Base-by-base conservation (phyloP, 495 filamentous ascomycete species). In the Clavariopsis aquatica region DNA sequence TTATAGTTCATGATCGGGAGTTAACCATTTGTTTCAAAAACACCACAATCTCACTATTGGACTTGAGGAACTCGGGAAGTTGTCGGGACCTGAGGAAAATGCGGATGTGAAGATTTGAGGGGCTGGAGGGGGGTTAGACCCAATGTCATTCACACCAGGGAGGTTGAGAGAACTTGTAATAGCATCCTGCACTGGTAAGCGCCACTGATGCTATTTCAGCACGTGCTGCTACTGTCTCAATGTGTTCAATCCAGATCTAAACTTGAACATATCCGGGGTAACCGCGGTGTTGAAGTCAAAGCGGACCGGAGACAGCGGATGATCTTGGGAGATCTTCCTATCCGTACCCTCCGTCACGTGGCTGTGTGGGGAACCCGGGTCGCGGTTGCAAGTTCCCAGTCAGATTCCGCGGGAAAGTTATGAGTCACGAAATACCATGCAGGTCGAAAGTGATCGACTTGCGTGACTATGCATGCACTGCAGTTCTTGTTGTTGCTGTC, bases 361-460 rank as follows among this genome's bases (percentile, higher is more conserved):
- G 38, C 38, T 41, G 9, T n/a, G 54, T 46, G 53, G 29, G 24
- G 53, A 57, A 36, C n/a, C 31, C 31, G 29, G 26, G 20, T 55
- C 23, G 26, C 19, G 22, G 31, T 34, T 34, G 31, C 31, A 34
- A 34, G 31, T 34, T 12, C 31, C 31, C 31, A n/a, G n/a, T n/a
- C n/a, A n/a, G n/a, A n/a, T n/a, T n/a, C n/a, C n/a, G n/a, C n/a
- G n/a, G n/a, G n/a, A n/a, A n/a, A 36, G 31, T 36, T 36, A 36
- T 36, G 31, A 36, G 13, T 36, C 31, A 13, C 31, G 31, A 36
- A 36, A 36, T 13, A n/a, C n/a, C n/a, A n/a, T n/a, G n/a, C 31
- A 13, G 31, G 31, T 13, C 6, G 31, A 36, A 36, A 6, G 38
- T 43, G 31, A 34, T 43, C 2, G 38, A n/a, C 15, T 17, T 43